Base-by-base conservation (phyloP, 2,329 filamentous ascomycete species). In the Coleophoma cylindrospora region DNA sequence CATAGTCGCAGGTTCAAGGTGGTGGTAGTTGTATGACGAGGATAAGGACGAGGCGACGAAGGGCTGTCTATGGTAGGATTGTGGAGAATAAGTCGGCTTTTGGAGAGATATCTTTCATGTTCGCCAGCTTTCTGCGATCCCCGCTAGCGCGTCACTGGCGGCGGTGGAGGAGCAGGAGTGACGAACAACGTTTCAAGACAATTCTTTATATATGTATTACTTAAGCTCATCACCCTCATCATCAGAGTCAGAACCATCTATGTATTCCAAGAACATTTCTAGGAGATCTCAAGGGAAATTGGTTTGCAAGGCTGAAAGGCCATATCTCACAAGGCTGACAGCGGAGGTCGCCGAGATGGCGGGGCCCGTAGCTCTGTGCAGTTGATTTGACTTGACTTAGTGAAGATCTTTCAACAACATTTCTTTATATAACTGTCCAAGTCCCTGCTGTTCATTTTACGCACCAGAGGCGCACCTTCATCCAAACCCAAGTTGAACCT, bases 1-100 rank as follows among this genome's bases (percentile, higher is more conserved):
- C 64, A 66, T 66, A 34, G 10, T 38, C 45, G 47, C 34, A 10
- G 22, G 14, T 49, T 10, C 22, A 27, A 33, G 15, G 32, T 10
- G 15, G 27, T n/a, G n/a, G 41, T 34, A n/a, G 41, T 44, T 44
- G 15, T n/a, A 27, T 44, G 41, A 10, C 41, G 3, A 32, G 17
- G 27, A 5, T 4, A 14, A 27, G 32, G 41, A 10, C 21, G 3
- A 32, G 17, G 27, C 13, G 17, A 27, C 15, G 4, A 5, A 40
- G 40, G 14, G 17, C 10, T 21, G 17, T 21, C 19, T 22, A 21
- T n/a, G 5, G 40, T 17, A 17, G 14, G 17, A 6, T 21, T 19
- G 9, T 41, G 17, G 40, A 22, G 22, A 27, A 14, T 38, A 38
- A 38, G 36, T 38, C 11, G 36, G 36, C 36, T 34, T 14, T 44